Base-by-base conservation (phyloP, 495 filamentous ascomycete species). In the Paragyromitra xinjiangensis region DNA sequence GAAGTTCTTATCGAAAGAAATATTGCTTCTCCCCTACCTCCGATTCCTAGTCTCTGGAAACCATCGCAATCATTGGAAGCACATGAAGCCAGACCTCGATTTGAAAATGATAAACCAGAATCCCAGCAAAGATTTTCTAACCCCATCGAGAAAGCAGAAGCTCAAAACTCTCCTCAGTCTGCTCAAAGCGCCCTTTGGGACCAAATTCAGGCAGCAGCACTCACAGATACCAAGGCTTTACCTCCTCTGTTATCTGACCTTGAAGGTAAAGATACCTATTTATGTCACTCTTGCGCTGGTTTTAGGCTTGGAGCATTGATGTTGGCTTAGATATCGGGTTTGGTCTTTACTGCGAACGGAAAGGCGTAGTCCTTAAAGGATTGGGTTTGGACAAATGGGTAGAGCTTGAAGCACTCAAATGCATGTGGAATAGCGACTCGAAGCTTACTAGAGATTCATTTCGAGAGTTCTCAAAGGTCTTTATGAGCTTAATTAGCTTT, bases 381-480 rank as follows among this genome's bases (percentile, higher is more conserved):
- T 4, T 42, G 12, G 37, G 53, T 34, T n/a, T 69, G 37, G 51
- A 59, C 9, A 58, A 59, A 59, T 69, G 67, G 67, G 53, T 48
- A 16, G 39, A 26, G 11, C 53, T 69, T 59, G 67, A 69, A 48
- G n/a, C 61, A 42, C 51, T 69, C 37, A 56, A 16, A 59, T 59
- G 51, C 24, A 69, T 69, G 67, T 61, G 67, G 67, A 59, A 16
- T 6, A n/a, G 48, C 37, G 50, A 22, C 34, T 69, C 67, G 2
- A 19, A 69, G n/a, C 39, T n/a, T 12, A 69, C 37, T 26, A 69
- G 50, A 69, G 53, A 69, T 34, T 44, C 34, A 59, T 69, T 69
- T 34, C 19, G 19, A 6, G 6, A 44, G 50, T 39, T 58, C 12
- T 53, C 67, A 8, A 59, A 69, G 51, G 67, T n/a, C n/a, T n/a